Evolutionary conservation across 164 flowering plant species (phyloP), one percentile per base, ranked within the genome.

Genomic region (Piper betle): DNA sequence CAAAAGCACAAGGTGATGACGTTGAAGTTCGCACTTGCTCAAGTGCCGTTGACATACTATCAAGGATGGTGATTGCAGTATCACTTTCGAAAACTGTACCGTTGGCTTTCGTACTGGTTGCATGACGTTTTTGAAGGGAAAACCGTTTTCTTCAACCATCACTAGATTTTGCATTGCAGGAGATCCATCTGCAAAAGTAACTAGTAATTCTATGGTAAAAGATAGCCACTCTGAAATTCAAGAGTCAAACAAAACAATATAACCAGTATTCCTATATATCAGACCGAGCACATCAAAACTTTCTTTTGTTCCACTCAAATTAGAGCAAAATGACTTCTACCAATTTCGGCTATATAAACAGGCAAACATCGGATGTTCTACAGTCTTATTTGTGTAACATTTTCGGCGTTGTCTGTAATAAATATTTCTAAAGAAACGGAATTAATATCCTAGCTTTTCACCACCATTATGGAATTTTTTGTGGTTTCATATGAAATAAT

Each of bases 11-110:
- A 61, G 76, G 80, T 17, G 77, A 71, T 50, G 77, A 62, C 2
- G 56, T 42, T 8, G 96, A 78, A 37, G 62, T 73, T 57, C 81
- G 78, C n/a, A 82, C 71, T 64, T 84, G 78, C 72, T 82, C 87
- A 52, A 89, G 80, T 15, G 70, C 46, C 39, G 88, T 75, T 40
- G 85, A 66, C 84, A 92, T 84, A 62, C 83, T 77, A 39, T 76
- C 93, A 56, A 89, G 84, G 43, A 92, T 78, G 64, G 75, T 62
- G 19, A 78, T 64, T 17, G 96, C 88, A 67, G 84, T 86, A 65
- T 78, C 85, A 66, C 74, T 77, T 64, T 78, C 68, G 62, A 66
- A 37, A 19, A 68, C 25, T 18, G 18, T 4, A 57, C 59, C 52
- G 4, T 57, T 52, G n/a, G 59, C 17, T 18, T 50, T 66, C 37